Evolutionary conservation across 176 grass and related monocot genomes (phyloP).

Genomic region (Alloteropsis semialata): DNA sequence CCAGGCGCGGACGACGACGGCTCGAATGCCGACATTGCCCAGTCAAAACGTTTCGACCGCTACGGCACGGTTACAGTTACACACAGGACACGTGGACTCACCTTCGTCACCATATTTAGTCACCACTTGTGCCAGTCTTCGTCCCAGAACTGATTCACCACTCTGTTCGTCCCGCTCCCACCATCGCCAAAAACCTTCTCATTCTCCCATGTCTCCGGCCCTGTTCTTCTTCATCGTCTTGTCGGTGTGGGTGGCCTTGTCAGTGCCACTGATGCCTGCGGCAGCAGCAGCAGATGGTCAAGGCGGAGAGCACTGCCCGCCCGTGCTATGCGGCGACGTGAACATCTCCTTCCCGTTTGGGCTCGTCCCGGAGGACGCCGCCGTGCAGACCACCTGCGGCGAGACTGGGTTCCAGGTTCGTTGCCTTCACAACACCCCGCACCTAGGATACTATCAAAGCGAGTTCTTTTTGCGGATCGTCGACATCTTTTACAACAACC

Average conservation of each 20-base stretch:
- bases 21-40: not conserved
- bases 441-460: not conserved
- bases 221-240: not conserved
- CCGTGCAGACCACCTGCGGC: not conserved
- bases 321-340: not conserved
- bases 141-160: not conserved
- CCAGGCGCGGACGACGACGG: not conserved
- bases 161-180: too few species aligned
- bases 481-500: not conserved
- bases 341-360: not conserved
- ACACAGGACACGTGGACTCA: not conserved
- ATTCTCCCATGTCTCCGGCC: not conserved
- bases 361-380: not conserved
- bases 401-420: not conserved
- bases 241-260: not conserved
- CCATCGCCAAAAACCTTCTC: not conserved
- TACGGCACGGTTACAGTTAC: too few species aligned
- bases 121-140: not conserved
- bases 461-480: fast-evolving
- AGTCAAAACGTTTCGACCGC: not conserved
- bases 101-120: too few species aligned
- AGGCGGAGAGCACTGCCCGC: not conserved
- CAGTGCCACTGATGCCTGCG: too few species aligned
- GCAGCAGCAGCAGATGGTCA: not conserved
- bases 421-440: not conserved